These are phyloP conservation scores for Globisporangium paddicum DNA, from an alignment of 352 stramenopile genomes.

Conservation along the genomic window DNA sequence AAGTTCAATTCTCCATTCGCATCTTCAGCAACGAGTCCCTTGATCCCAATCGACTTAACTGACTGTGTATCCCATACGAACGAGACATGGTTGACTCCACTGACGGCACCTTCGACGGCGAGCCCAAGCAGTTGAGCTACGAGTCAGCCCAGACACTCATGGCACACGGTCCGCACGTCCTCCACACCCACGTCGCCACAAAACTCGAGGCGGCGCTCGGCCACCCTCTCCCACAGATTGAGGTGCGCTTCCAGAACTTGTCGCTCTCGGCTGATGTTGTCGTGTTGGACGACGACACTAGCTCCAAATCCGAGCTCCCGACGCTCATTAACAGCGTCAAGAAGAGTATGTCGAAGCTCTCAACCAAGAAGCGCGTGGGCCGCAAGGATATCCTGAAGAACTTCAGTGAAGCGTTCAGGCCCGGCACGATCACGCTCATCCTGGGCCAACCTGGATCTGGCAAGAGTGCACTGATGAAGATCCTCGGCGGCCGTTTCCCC, in stretches of 20 bases:
- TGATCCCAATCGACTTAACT: too few species aligned
- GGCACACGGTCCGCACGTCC: too few species aligned
- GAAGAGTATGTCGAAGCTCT: too few species aligned
- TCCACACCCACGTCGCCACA: too few species aligned
- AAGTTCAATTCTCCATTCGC: too few species aligned
- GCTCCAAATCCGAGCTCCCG: background rate
- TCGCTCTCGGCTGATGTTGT: background rate
- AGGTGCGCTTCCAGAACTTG: background rate
- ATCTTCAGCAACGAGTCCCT: too few species aligned
- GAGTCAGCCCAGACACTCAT: too few species aligned
- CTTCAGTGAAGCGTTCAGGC: background rate
- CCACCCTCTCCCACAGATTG: background rate
- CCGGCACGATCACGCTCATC: background rate
- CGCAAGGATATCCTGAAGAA: background rate
- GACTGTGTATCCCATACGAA: too few species aligned
- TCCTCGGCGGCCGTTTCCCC: slow-evolving; percentile 17
- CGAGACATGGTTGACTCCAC: too few species aligned
- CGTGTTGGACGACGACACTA: background rate
- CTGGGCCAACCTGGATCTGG: background rate
- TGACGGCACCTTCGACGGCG: too few species aligned
- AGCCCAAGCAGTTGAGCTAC: too few species aligned
- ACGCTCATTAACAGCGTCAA: background rate
- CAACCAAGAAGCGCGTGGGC: background rate
- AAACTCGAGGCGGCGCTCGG: too few species aligned
- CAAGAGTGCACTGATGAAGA: slow-evolving; percentile 18